Evolutionary conservation across 305 asterid genomes (phyloP).

Genomic region (Fraxinus nigra): DNA sequence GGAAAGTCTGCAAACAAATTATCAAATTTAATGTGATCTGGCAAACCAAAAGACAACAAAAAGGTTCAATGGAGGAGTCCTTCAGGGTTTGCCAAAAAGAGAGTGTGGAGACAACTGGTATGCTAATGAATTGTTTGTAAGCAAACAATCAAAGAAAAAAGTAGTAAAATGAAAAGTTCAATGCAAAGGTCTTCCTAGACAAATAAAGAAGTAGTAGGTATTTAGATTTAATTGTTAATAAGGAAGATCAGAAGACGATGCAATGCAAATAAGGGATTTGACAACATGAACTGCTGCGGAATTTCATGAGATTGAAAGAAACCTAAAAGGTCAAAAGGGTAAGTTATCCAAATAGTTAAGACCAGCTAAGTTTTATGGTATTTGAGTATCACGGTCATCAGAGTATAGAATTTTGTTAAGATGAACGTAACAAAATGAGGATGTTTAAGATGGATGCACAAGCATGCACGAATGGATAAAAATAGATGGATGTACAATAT

Average conservation of each 20-base stretch:
- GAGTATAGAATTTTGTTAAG: not conserved
- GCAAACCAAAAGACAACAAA: not conserved
- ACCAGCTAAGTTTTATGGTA: not conserved
- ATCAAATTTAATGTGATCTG: slow-evolving; percentile 21
- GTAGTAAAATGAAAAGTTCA: slow-evolving; percentile 2
- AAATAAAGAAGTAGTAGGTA: not conserved
- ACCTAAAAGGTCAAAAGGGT: not conserved
- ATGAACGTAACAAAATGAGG: not conserved
- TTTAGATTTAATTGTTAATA: not conserved
- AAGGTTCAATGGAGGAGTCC: not conserved
- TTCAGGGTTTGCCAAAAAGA: slow-evolving; percentile 4
- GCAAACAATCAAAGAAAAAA: not conserved
- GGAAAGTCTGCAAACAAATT: slow-evolving; percentile 67
- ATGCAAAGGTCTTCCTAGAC: not conserved
- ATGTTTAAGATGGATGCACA: not conserved
- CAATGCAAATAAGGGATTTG: not conserved
- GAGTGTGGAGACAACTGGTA: not conserved
- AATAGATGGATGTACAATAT: not conserved
- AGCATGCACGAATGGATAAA: not conserved
- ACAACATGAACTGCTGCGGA: not conserved
- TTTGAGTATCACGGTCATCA: not conserved
- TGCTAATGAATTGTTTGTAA: not conserved
- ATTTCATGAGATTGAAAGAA: not conserved
- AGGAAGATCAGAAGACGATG: not conserved
- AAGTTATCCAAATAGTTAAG: not conserved